Percentiles rank a stretch among this genome's conserved stretches.
phyloP scores from a whole-genome alignment of 306 rosid genomes.

The Cucurbita moschata region DNA sequence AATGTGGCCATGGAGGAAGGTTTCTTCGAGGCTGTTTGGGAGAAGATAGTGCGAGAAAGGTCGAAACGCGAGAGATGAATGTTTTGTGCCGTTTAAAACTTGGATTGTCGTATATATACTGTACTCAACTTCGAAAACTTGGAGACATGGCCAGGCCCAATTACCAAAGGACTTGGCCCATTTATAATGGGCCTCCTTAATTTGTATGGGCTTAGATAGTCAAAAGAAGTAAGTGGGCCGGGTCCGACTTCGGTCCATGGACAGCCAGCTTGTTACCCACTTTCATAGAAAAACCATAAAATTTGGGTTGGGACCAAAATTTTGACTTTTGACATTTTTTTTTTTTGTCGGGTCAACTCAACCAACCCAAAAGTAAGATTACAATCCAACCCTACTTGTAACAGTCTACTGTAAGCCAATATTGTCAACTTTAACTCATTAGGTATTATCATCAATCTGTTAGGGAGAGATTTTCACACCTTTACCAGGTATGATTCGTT shows the following conservation, averaged over 20 bases:
- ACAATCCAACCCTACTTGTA: no score
- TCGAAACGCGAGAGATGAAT: not conserved
- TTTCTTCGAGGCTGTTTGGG: not conserved
- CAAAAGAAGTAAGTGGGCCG: not conserved
- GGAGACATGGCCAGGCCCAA: not conserved
- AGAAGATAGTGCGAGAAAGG: not conserved
- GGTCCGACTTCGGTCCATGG: no score
- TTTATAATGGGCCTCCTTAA: not conserved
- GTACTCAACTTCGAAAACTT: not conserved
- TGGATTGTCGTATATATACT: not conserved
- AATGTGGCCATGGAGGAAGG: conserved; percentile 51
- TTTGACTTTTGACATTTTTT: no score
- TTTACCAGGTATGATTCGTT: no score
- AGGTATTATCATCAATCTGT: no score
- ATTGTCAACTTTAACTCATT: no score
- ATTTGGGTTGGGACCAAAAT: no score
- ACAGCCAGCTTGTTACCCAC: not conserved
- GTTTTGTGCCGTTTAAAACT: not conserved
- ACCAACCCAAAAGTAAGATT: no score
- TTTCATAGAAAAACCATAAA: no score
- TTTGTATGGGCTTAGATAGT: not conserved
- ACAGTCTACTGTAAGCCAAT: no score
- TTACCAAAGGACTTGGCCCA: not conserved
- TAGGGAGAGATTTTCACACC: no score
- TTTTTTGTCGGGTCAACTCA: no score